These are phyloP conservation scores for Backusella sp. DNA, from an alignment of 192 early-diverging fungal species.

Conservation along the genomic window DNA sequence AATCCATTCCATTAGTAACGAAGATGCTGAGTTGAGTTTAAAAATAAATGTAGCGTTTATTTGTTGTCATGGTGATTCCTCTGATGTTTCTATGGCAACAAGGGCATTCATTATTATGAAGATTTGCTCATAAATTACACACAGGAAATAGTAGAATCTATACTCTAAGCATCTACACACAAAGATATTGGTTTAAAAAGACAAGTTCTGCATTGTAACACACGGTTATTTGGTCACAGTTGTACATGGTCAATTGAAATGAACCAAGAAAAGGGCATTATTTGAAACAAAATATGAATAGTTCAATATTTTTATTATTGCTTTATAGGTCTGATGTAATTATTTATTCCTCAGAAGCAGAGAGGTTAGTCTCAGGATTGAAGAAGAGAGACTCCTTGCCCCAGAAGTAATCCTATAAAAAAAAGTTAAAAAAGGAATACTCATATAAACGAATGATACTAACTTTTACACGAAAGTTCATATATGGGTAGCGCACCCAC, in stretches of 20 bases:
- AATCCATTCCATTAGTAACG: too few relatives aligned
- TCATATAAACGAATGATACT: neutral
- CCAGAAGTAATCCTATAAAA: neutral
- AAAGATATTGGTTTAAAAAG: too few relatives aligned
- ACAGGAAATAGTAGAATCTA: too few relatives aligned
- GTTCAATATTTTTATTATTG: neutral
- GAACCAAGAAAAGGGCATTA: neutral
- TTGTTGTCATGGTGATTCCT: too few relatives aligned
- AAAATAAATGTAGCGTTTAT: too few relatives aligned
- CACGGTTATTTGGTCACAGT: neutral
- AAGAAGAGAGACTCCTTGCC: neutral
- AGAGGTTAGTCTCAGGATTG: neutral
- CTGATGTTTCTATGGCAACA: too few relatives aligned
- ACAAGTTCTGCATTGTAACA: neutral
- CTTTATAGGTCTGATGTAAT: neutral
- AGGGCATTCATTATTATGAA: too few relatives aligned
- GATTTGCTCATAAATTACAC: too few relatives aligned
- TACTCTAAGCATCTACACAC: too few relatives aligned
- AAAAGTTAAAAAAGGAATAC: neutral
- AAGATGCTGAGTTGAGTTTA: too few relatives aligned
- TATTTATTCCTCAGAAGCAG: neutral
- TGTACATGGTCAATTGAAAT: neutral
- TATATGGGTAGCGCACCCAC: slow-evolving; percentile 32
- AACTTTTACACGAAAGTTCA: slow-evolving; percentile 64
- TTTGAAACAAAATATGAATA: neutral